phyloP scores from a whole-genome alignment of 148 eudicot genomes.

The Rhododendron griersonianum region DNA sequence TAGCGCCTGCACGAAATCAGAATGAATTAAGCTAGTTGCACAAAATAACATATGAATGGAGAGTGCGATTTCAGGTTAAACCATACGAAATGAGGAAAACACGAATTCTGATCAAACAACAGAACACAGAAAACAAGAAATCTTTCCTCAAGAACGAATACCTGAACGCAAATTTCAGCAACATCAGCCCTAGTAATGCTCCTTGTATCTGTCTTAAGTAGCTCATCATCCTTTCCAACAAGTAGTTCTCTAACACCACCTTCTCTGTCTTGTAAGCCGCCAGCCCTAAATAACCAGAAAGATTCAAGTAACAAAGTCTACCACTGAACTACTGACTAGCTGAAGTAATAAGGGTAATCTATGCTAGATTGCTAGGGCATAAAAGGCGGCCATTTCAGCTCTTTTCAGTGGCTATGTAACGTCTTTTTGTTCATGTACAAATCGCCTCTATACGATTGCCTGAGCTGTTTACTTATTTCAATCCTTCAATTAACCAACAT shows the following conservation, averaged over 20 bases:
- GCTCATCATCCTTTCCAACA: slow-evolving; percentile 94
- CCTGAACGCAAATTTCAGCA: slow-evolving; percentile 99
- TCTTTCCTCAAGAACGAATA: slow-evolving; percentile 9
- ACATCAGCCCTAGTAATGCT: slow-evolving; percentile 81
- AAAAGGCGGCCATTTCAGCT: background rate
- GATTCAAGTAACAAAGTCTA: background rate
- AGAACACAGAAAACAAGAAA: background rate
- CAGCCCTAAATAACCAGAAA: slow-evolving; percentile 51
- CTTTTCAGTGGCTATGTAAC: background rate
- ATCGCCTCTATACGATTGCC: background rate
- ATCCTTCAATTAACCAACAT: background rate
- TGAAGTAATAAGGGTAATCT: background rate
- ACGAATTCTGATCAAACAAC: background rate
- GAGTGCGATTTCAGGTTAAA: background rate
- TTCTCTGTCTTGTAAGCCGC: slow-evolving; percentile 90
- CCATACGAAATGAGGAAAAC: background rate
- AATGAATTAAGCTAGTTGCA: background rate
- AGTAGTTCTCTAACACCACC: slow-evolving; percentile 80
- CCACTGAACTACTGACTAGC: background rate
- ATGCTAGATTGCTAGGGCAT: too few relatives aligned
- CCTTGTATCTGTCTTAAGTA: slow-evolving; percentile 74
- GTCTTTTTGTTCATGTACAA: background rate
- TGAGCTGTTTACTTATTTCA: background rate
- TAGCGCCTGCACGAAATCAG: slow-evolving; percentile 48
- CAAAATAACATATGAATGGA: background rate